phyloP scores from a whole-genome alignment of 768 basidiomycete genomes.

The Leccinum fibrillosum region DNA sequence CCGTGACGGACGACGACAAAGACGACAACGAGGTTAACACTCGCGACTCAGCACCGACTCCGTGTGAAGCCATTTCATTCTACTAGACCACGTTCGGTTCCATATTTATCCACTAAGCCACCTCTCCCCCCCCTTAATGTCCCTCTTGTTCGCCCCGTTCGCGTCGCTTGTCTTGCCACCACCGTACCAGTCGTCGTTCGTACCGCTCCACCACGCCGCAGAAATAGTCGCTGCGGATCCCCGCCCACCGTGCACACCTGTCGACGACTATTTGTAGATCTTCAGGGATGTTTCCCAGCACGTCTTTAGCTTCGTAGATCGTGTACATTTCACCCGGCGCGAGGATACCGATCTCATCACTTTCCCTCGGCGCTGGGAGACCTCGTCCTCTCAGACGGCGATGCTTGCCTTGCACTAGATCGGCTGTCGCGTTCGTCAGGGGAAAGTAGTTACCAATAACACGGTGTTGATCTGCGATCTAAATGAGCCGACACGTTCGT shows the following conservation, averaged over 20 bases:
- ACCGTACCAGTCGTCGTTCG: slow-evolving; percentile 58
- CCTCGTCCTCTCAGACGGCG: slow-evolving; percentile 2
- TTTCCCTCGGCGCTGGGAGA: slow-evolving; percentile 9
- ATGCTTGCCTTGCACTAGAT: not conserved
- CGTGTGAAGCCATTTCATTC: slow-evolving; percentile 8
- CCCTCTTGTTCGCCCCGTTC: slow-evolving; percentile 4
- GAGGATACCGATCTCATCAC: slow-evolving; percentile 11
- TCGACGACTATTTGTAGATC: slow-evolving; percentile 51
- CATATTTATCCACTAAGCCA: not conserved
- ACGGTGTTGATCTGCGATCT: slow-evolving; percentile 22
- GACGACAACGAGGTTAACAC: slow-evolving; percentile 7
- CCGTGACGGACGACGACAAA: slow-evolving; percentile 1
- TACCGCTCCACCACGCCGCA: slow-evolving; percentile 56
- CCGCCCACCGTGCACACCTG: slow-evolving; percentile 52
- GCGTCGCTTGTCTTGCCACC: slow-evolving; percentile 38
- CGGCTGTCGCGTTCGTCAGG: slow-evolving; percentile 12
- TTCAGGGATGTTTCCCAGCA: slow-evolving; percentile 52
- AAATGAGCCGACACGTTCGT: slow-evolving; percentile 12
- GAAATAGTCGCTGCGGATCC: slow-evolving; percentile 52
- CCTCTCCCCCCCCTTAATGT: slow-evolving; percentile 14
- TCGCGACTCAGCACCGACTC: slow-evolving; percentile 3
- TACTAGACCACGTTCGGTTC: not conserved
- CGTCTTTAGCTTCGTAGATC: slow-evolving; percentile 68
- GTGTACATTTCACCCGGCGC: slow-evolving; percentile 60
- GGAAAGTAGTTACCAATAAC: slow-evolving; percentile 44